Evolutionary conservation across 2,329 filamentous ascomycete genomes (phyloP).

Genomic region (Tricladium varicosporioides): DNA sequence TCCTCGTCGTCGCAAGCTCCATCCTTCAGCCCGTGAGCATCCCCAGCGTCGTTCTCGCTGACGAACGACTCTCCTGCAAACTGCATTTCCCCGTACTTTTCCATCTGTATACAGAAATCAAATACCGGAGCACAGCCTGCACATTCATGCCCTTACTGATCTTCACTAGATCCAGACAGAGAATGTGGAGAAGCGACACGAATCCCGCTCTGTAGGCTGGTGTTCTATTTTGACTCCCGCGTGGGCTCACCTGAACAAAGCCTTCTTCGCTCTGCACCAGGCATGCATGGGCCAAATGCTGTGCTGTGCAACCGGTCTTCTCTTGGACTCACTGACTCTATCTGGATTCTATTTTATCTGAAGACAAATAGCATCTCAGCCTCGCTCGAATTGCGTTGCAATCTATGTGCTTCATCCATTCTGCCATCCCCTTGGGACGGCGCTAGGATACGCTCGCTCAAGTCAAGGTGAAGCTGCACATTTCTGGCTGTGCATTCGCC

Average conservation of each 20-base stretch:
- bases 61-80: neutral
- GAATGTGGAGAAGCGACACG: slow-evolving; percentile 20
- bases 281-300: slow-evolving; percentile 22
- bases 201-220: slow-evolving; percentile 11
- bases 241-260: slow-evolving; percentile 8
- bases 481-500: neutral
- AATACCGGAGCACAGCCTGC: slow-evolving; percentile 1
- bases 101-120: neutral
- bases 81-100: neutral
- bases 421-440: neutral
- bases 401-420: neutral
- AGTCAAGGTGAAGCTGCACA: slow-evolving; percentile 1
- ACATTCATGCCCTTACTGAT: neutral
- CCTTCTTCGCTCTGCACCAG: slow-evolving; percentile 11
- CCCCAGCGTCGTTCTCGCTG: neutral
- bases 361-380: slow-evolving; percentile 14
- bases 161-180: neutral
- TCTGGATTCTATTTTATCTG: no score
- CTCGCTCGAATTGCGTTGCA: slow-evolving; percentile 17
- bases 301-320: slow-evolving; percentile 19
- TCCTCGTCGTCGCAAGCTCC: neutral
- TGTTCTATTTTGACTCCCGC: slow-evolving; percentile 15
- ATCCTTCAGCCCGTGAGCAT: neutral
- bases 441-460: neutral
- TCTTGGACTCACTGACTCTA: slow-evolving; percentile 3